Evolutionary conservation across 2,329 filamentous ascomycete genomes (phyloP).

Genomic region (Corynespora cassiicola): DNA sequence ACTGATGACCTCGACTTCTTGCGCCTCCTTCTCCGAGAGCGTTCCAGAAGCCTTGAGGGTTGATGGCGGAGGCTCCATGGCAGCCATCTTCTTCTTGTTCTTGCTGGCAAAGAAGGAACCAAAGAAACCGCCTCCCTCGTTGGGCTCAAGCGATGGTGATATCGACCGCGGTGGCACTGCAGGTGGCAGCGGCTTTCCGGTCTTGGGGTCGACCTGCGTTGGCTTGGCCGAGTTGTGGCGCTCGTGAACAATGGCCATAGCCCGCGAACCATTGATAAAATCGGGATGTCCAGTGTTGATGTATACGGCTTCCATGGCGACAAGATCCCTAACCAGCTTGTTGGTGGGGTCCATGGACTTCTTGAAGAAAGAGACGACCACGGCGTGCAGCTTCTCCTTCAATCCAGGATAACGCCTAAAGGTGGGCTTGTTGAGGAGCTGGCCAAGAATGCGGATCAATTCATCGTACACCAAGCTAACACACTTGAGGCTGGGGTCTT

Average conservation of each 20-base stretch:
- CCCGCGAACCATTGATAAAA: constrained; percentile 94
- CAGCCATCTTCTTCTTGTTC: constrained; percentile 99
- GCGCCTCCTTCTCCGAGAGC: constrained; percentile 89
- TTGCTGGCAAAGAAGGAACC: constrained; percentile 98
- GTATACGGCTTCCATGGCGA: constrained; percentile 95
- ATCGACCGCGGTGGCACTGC: constrained; percentile 72
- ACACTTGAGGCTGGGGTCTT: constrained; percentile 97
- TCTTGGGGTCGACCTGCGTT: constrained; percentile 97
- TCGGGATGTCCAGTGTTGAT: constrained; percentile 99
- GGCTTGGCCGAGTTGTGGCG: constrained; percentile 82
- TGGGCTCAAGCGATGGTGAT: constrained; percentile 75
- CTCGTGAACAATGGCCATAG: constrained; percentile 98
- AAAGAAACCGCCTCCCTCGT: constrained; percentile 79
- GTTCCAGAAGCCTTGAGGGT: constrained; percentile 94
- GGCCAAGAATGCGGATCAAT: constrained; percentile 90
- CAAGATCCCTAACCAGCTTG: constrained; percentile 92
- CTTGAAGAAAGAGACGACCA: constrained; percentile 95
- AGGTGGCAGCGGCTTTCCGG: constrained; percentile 85
- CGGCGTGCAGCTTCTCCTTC: constrained; percentile 95
- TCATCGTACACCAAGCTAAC: constrained; percentile 97
- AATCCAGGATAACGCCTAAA: constrained; percentile 92
- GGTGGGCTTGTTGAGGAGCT: constrained; percentile 85
- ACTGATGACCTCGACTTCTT: constrained; percentile 99
- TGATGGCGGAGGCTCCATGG: constrained; percentile 94
- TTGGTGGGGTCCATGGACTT: constrained; percentile 98